Percentiles rank a stretch among this genome's conserved stretches.
phyloP scores from a whole-genome alignment of 2,329 filamentous ascomycete genomes.

The Aspergillus pseudoglaucus region DNA sequence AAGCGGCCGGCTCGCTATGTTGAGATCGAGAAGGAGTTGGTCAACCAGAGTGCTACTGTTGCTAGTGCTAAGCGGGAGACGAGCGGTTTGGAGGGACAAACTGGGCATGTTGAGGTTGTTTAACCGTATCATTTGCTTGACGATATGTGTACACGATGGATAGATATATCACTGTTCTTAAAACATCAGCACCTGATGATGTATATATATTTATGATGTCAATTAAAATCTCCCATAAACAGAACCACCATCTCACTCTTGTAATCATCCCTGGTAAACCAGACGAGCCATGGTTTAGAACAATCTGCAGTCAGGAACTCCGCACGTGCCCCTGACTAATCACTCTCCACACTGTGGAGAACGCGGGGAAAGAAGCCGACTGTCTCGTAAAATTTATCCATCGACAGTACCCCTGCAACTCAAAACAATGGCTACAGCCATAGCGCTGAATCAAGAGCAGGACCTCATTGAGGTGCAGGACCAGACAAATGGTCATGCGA shows the following conservation, averaged over 20 bases:
- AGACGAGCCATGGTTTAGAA: constrained; percentile 7
- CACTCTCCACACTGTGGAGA: constrained; percentile 15
- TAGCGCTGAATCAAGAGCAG: constrained; percentile 17
- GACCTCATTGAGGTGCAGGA: constrained; percentile 5
- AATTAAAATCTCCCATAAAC: no score
- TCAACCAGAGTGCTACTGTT: neutral
- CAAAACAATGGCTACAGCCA: neutral
- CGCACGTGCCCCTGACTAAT: constrained; percentile 10
- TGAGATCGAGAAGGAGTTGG: constrained; percentile 8
- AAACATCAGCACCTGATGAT: no score
- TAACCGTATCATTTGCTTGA: no score
- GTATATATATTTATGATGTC: no score
- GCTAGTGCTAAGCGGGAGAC: no score
- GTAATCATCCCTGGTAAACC: no score
- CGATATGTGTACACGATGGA: no score
- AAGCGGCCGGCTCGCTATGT: constrained; percentile 5
- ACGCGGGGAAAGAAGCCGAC: neutral
- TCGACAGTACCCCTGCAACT: neutral
- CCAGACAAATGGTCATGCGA: constrained; percentile 7
- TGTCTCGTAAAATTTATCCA: constrained; percentile 1
- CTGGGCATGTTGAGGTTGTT: no score
- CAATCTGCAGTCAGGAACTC: constrained; percentile 7
- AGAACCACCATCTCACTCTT: no score
- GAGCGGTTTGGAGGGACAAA: no score
- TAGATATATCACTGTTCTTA: no score